Percentiles rank a stretch among this genome's conserved stretches.
Conservation (phyloP, 1,139 yeast species). For the Yarrowia galli region DNA sequence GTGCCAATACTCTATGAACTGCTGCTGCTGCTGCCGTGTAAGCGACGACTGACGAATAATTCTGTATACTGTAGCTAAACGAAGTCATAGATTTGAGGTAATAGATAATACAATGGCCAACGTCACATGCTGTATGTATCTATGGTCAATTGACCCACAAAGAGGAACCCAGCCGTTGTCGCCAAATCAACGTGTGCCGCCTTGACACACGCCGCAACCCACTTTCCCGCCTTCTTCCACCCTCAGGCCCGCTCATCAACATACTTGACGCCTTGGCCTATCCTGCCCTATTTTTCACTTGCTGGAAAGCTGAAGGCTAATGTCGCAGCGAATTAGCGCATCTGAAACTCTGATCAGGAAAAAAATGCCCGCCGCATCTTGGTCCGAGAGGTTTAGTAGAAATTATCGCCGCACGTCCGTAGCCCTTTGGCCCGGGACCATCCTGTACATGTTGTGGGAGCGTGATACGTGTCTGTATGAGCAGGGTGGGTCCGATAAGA, state of each 20-base stretch:
- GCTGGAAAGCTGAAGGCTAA: constrained; percentile 7
- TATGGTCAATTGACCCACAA: not conserved
- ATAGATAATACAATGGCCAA: not conserved
- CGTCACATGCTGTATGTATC: not conserved
- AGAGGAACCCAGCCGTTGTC: not conserved
- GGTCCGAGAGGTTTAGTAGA: not conserved
- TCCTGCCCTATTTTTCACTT: constrained; percentile 15
- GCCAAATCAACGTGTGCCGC: not conserved
- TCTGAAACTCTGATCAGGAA: constrained; percentile 16
- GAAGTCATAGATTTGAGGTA: constrained; percentile 4
- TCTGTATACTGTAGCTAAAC: not conserved
- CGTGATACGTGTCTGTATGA: not conserved
- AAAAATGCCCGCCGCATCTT: constrained; percentile 17
- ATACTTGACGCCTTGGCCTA: constrained; percentile 16
- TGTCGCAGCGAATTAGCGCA: constrained; percentile 33
- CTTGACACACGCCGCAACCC: constrained; percentile 4
- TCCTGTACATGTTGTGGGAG: no score
- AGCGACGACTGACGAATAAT: not conserved
- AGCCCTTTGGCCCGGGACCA: constrained; percentile 12
- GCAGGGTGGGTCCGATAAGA: constrained; percentile 1
- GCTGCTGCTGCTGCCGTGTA: no score
- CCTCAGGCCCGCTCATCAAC: not conserved
- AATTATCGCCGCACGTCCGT: constrained; percentile 32
- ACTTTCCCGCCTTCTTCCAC: not conserved
- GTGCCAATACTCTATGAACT: no score